Evolutionary conservation across 768 basidiomycete genomes (phyloP), one percentile per base, ranked within the genome.

Genomic region (Suillus americanus): DNA sequence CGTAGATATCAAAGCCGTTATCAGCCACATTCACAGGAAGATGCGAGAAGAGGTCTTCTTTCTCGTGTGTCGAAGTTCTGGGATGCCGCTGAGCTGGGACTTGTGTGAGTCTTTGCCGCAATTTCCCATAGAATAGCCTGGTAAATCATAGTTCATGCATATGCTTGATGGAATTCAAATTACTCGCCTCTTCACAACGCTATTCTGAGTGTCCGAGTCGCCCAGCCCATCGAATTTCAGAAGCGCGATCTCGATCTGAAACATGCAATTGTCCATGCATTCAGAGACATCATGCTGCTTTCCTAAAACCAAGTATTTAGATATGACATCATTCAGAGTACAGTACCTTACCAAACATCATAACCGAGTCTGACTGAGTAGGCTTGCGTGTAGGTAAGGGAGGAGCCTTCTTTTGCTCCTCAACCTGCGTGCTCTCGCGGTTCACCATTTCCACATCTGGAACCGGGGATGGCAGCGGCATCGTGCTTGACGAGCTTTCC

Each of bases 251-350:
- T 99, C 97, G 60, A 99, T 95, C 77, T 99, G 97, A 79, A 97
- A 97, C 83, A 99, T 91, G 80, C 96, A 96, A 71, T 99, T 99
- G 77, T 99, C 97, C 91, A 99, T 94, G 78, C 97, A 98, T 77
- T 99, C 97, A 0, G 97, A 90, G 14, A 99, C 96, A 74, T 99
- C 97, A 72, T 99, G 97, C 71, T 99, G 97, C 70, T 91, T 90
- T 6, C 97, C 95, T 94, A 64, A 45, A 41, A 9, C 2, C 9
- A 64, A 65, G 55, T 35, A 48, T 72, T n/a, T 28, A 46, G 57
- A 48, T 16, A 25, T 23, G 38, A 8, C 23, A n/a, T 57, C 43
- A 30, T 9, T 60, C 25, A 5, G 16, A 59, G 14, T 40, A 28
- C 51, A 64, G 8, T 18, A 37, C 71, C 85, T 69, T 73, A 94